Evolutionary conservation across 371 early-diverging fungal genomes (phyloP).

Genomic region (Blakeslea trispora): DNA sequence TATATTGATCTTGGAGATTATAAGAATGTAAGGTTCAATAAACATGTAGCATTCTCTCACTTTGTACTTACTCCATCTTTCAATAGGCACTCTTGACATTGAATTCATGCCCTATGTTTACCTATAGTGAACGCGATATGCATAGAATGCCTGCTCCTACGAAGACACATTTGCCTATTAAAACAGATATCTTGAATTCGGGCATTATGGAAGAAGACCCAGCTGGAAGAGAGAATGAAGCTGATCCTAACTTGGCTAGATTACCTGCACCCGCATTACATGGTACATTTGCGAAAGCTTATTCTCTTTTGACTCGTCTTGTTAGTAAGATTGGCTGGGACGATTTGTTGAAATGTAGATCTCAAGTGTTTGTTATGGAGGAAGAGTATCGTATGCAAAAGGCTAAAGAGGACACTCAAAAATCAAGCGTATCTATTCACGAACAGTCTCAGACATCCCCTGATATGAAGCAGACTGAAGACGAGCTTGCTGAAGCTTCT

Average conservation of each 20-base stretch:
- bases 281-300: constrained; percentile 91
- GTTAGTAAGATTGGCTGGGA: constrained; percentile 93
- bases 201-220: constrained; percentile 74
- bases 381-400: constrained; percentile 90
- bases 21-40: constrained; percentile 77
- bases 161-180: constrained; percentile 77
- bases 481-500: neutral
- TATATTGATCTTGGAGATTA: constrained; percentile 87
- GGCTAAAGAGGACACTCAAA: constrained; percentile 60
- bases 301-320: constrained; percentile 77
- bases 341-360: constrained; percentile 82
- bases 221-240: constrained; percentile 53
- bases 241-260: constrained; percentile 65
- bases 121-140: constrained; percentile 85
- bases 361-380: constrained; percentile 95
- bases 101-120: constrained; percentile 98
- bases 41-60: too few species aligned
- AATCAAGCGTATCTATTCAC: constrained; percentile 11
- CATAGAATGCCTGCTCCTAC: constrained; percentile 88
- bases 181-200: constrained; percentile 62
- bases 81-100: constrained; percentile 84
- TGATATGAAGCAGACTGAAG: constrained; percentile 5
- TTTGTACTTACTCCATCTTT: neutral
- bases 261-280: constrained; percentile 88
- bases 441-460: neutral